Evolutionary conservation across 805 yeast species (phyloP).

Genomic region (Jamesozyma lodderae): DNA sequence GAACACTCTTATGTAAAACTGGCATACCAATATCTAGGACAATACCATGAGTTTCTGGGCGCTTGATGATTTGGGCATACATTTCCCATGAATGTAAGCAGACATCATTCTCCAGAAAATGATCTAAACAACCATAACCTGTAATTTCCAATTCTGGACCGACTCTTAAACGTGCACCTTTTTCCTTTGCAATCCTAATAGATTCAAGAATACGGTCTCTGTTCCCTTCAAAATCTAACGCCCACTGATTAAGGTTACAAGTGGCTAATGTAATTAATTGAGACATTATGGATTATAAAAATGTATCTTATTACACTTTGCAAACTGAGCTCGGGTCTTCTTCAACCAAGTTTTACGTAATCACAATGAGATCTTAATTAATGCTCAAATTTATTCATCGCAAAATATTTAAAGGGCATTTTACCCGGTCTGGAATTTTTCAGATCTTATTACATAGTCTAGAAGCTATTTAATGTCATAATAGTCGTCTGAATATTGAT

Average conservation of each 20-base stretch:
- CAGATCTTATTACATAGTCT: too few species aligned
- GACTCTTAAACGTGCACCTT: slow-evolving; percentile 75
- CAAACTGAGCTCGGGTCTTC: too few species aligned
- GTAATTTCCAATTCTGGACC: slow-evolving; percentile 96
- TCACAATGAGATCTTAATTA: too few species aligned
- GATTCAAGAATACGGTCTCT: slow-evolving; percentile 82
- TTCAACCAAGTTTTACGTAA: too few species aligned
- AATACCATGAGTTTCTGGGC: slow-evolving; percentile 65
- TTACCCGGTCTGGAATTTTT: too few species aligned
- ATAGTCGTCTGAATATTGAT: too few species aligned
- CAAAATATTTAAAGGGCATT: too few species aligned
- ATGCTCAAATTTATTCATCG: too few species aligned
- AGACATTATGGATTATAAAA: slow-evolving; percentile 73
- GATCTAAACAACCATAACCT: slow-evolving; percentile 93
- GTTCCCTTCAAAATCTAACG: slow-evolving; percentile 94
- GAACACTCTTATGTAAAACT: slow-evolving; percentile 71
- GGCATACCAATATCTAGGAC: slow-evolving; percentile 94
- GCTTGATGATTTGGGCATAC: slow-evolving; percentile 64
- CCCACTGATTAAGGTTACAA: slow-evolving; percentile 97
- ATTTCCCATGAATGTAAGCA: slow-evolving; percentile 92
- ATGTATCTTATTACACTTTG: too few species aligned
- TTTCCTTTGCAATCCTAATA: slow-evolving; percentile 63
- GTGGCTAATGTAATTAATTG: slow-evolving; percentile 85
- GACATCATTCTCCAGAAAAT: slow-evolving; percentile 82
- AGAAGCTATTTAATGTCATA: too few species aligned